Conservation (phyloP, 768 basidiomycete species). For the Tricholoma hemisulphureum region DNA sequence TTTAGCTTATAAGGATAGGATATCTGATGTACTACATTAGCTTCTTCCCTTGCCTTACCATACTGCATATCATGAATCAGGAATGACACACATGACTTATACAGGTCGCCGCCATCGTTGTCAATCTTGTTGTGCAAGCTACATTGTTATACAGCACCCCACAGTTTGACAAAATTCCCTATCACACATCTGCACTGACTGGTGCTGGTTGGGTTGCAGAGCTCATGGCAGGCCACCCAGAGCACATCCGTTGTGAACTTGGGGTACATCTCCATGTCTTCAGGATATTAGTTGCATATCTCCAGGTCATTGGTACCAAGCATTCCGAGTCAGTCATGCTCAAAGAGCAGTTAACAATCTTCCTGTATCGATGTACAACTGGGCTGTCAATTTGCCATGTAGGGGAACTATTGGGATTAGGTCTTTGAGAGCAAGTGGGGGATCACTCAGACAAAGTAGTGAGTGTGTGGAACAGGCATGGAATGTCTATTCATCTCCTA, state of each 20-base stretch:
- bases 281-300: neutral
- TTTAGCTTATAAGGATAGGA: neutral
- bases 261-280: neutral
- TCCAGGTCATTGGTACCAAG: neutral
- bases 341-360: neutral
- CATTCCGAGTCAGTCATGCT: neutral
- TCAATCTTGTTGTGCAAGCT: neutral
- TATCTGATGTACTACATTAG: neutral
- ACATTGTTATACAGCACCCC: neutral
- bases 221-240: conserved; percentile 3
- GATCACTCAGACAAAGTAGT: too few species aligned
- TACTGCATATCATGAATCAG: neutral
- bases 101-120: neutral
- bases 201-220: conserved; percentile 4
- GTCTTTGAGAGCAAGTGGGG: too few species aligned
- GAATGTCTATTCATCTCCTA: too few species aligned
- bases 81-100: neutral
- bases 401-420: too few species aligned
- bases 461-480: too few species aligned
- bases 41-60: neutral
- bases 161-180: neutral
- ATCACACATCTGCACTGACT: conserved; percentile 6
- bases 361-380: too few species aligned
- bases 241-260: conserved; percentile 1
- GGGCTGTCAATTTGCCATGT: too few species aligned